Evolutionary conservation across 2,329 filamentous ascomycete genomes (phyloP).

Genomic region (Aspergillus bombycis): DNA sequence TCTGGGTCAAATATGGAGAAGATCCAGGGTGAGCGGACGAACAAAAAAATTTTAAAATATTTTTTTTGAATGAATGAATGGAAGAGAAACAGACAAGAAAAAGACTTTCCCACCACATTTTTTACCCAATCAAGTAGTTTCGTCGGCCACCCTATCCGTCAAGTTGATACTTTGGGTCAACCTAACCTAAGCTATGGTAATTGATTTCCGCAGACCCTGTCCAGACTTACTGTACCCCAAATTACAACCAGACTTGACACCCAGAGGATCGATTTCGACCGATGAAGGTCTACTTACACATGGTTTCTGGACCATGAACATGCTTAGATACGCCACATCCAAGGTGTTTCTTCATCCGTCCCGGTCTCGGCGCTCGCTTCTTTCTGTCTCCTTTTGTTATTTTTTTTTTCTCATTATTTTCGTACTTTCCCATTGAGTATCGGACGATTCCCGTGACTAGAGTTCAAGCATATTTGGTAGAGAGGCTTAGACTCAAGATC

Average conservation of each 20-base stretch:
- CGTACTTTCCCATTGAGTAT: background rate
- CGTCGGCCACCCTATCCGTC: conserved; percentile 14
- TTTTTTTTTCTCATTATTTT: background rate
- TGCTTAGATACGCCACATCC: conserved; percentile 2
- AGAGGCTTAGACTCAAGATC: conserved; percentile 12
- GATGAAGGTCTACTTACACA: conserved; percentile 1
- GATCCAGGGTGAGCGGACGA: background rate
- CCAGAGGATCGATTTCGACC: background rate
- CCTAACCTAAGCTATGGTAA: conserved; percentile 15
- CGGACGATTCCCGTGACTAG: background rate
- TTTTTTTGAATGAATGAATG: too few relatives aligned
- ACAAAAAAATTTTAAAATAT: too few relatives aligned
- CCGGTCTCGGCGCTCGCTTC: background rate
- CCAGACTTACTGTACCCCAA: conserved; percentile 6
- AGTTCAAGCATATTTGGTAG: conserved; percentile 11
- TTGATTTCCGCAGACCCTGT: conserved; percentile 19
- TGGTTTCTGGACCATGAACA: background rate
- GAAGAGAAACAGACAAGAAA: background rate
- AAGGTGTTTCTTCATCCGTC: background rate
- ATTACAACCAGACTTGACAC: background rate
- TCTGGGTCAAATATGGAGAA: conserved; percentile 1
- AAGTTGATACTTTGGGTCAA: conserved; percentile 7
- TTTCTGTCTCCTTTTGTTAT: background rate
- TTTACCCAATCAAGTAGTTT: conserved; percentile 8
- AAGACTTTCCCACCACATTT: background rate